Conservation (phyloP, 2,329 filamentous ascomycete species). For the Colletotrichum tropicale region DNA sequence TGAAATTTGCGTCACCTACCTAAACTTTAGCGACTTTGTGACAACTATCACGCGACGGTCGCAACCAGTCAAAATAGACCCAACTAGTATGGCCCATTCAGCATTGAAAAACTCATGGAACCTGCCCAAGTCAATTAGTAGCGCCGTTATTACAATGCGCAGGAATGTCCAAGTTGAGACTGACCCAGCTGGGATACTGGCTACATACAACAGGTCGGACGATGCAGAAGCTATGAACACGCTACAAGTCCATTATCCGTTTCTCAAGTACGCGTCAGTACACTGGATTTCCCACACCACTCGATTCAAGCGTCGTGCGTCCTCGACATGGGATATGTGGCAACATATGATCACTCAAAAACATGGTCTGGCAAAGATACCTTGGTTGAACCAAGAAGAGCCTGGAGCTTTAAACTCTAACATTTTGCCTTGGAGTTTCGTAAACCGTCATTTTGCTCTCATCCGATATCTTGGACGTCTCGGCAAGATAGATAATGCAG, state of each 20-base stretch:
- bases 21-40: neutral
- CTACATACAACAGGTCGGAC: neutral
- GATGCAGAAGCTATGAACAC: neutral
- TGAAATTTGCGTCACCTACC: neutral
- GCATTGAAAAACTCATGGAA: neutral
- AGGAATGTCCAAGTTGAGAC: neutral
- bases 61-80: neutral
- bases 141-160: neutral
- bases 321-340: neutral
- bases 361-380: neutral
- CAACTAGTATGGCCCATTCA: neutral
- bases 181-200: neutral
- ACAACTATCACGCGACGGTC: neutral
- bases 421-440: neutral
- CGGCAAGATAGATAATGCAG: neutral
- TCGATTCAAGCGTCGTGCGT: accelerated
- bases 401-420: accelerated
- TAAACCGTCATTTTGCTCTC: neutral
- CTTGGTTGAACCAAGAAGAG: neutral
- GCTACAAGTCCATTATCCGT: neutral
- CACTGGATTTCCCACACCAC: neutral
- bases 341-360: neutral
- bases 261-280: neutral
- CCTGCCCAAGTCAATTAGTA: neutral
- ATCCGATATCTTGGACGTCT: neutral